Percentiles rank a stretch among this genome's conserved stretches.
Evolutionary conservation across 2,329 filamentous ascomycete genomes (phyloP).

Genomic region (Juglanconis sp.): DNA sequence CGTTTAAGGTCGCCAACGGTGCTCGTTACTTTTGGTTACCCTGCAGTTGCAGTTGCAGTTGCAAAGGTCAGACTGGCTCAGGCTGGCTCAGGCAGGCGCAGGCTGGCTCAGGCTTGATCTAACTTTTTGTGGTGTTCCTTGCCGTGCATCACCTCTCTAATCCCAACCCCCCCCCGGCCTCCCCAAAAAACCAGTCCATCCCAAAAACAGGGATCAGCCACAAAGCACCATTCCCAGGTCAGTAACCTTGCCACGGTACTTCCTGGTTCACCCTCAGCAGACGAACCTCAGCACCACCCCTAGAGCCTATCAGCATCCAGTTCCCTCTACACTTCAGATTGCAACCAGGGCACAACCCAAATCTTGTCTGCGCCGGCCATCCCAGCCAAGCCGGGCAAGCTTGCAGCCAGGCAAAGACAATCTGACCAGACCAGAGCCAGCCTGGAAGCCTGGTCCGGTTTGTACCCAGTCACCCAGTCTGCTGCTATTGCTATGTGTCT

Average conservation of each 20-base stretch:
- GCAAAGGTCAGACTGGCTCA: too few relatives aligned
- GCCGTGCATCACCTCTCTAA: background rate
- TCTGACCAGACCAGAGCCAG: too few relatives aligned
- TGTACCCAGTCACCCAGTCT: background rate
- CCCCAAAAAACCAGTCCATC: background rate
- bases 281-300: background rate
- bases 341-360: conserved; percentile 1
- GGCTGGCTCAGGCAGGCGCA: too few relatives aligned
- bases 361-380: background rate
- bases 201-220: conserved; percentile 6
- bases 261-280: conserved; percentile 6
- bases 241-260: conserved; percentile 8
- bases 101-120: too few relatives aligned
- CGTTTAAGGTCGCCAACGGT: too few relatives aligned
- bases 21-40: background rate
- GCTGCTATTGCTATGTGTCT: background rate
- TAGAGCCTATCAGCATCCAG: conserved; percentile 13
- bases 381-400: background rate
- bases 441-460: background rate
- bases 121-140: background rate
- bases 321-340: background rate
- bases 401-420: too few relatives aligned
- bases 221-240: conserved; percentile 8
- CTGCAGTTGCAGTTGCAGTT: background rate
- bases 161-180: background rate